Base-by-base conservation (phyloP, 1,284 basidiomycete species). In the Exobasidium rhododendri region DNA sequence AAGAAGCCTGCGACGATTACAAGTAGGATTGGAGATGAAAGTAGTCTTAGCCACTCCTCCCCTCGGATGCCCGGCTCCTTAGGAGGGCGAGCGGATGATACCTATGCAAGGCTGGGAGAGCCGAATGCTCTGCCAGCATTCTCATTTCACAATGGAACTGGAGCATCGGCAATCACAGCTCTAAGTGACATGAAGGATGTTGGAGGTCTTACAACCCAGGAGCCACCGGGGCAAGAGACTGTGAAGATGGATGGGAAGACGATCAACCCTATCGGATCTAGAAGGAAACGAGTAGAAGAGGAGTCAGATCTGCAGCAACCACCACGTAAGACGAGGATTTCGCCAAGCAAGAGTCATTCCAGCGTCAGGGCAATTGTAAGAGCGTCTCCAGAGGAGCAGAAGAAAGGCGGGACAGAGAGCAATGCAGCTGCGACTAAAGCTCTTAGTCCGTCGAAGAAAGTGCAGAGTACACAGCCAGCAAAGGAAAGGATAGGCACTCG, bases 61-160 rank as follows among this genome's bases (percentile, higher is more conserved):
- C 47, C 47, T 7, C 7, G 29, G 20, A 50, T 50, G 47, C 47
- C 47, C 10, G 47, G 47, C 47, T 50, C 29, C 20, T 7, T 50
- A 14, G 10, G 7, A 14, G 20, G 20, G 7, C 47, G 22, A 20
- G 29, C 47, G 35, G 35, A 40, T 40, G 10, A 17, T 17, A 40
- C 7, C 17, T n/a, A n/a, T n/a, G n/a, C n/a, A n/a, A n/a, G n/a
- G n/a, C n/a, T n/a, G n/a, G n/a, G n/a, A n/a, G n/a, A n/a, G n/a
- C n/a, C n/a, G n/a, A 40, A 40, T 17, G 17, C 35, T 10, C 7
- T 17, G 17, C 35, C 35, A 40, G 35, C 17, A 17, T 7, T 7
- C 7, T 40, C 35, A 40, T 17, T 7, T 10, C 7, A 7, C 7
- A 17, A 40, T 17, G 17, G 10, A 40, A 10, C 17, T 7, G 7